Evolutionary conservation across 1,284 basidiomycete species (phyloP).

Genomic region (Coniferiporia sulphurascens): DNA sequence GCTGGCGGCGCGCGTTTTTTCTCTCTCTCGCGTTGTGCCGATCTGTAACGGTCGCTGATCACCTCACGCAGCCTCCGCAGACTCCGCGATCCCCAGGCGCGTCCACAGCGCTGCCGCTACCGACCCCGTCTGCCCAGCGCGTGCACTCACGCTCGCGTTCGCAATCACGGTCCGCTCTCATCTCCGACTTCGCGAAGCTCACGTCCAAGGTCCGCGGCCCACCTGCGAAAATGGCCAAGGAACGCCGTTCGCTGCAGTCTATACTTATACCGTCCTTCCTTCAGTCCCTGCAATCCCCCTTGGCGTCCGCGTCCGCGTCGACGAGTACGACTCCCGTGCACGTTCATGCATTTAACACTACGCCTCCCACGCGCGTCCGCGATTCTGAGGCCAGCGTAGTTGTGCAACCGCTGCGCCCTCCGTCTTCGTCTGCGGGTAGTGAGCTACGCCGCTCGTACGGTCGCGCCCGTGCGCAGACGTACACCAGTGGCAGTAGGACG

Average conservation of each 20-base stretch:
- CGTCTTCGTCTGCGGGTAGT: neutral
- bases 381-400: neutral
- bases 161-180: neutral
- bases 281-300: constrained; percentile 2
- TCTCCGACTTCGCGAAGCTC: neutral
- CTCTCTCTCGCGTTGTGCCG: constrained; percentile 1
- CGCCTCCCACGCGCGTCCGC: neutral
- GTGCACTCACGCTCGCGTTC: neutral
- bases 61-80: neutral
- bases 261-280: constrained; percentile 15
- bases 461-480: constrained; percentile 13
- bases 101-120: neutral
- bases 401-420: neutral
- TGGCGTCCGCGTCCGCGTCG: neutral
- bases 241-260: constrained; percentile 14
- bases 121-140: neutral
- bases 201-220: neutral
- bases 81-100: constrained; percentile 4
- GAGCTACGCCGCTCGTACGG: constrained; percentile 2
- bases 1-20: neutral
- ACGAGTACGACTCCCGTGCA: neutral
- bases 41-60: constrained; percentile 2
- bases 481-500: neutral
- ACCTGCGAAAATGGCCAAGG: constrained; percentile 8
- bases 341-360: neutral